Evolutionary conservation across 1,284 basidiomycete species (phyloP).

Genomic region (Cerioporus squamosus): DNA sequence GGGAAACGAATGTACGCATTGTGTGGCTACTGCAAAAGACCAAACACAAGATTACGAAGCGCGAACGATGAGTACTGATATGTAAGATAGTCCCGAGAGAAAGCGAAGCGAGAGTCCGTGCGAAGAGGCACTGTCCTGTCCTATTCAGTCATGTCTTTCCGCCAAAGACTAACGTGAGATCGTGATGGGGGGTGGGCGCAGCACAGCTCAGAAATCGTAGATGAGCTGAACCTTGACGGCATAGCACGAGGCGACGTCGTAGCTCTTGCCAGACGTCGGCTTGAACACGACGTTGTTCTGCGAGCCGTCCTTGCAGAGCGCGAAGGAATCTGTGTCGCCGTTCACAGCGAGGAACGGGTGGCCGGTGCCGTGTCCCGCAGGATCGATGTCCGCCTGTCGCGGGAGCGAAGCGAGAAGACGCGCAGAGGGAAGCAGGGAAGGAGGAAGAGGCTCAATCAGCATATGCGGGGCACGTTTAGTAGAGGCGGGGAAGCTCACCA

Average conservation of each 20-base stretch:
- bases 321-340: slow-evolving; percentile 32
- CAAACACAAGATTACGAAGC: background rate
- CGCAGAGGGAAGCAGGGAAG: background rate
- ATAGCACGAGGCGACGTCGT: slow-evolving; percentile 28
- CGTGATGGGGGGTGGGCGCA: background rate
- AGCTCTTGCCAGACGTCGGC: slow-evolving; percentile 15
- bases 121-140: background rate
- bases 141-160: background rate
- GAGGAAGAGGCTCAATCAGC: background rate
- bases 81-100: background rate
- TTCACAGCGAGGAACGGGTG: slow-evolving; percentile 32
- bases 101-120: background rate
- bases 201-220: slow-evolving; percentile 1
- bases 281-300: slow-evolving; percentile 32
- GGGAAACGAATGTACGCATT: background rate
- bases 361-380: slow-evolving; percentile 27
- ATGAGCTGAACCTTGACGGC: slow-evolving; percentile 29
- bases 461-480: background rate
- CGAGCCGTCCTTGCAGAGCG: slow-evolving; percentile 25
- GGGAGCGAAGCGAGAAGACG: background rate
- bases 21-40: background rate
- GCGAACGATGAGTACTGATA: background rate
- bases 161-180: background rate
- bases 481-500: slow-evolving; percentile 18
- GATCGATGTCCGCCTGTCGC: slow-evolving; percentile 29